Percentiles rank a stretch among this genome's conserved stretches.
Evolutionary conservation across 2,329 filamentous ascomycete genomes (phyloP).

Genomic region (Hypoxylon sp.): DNA sequence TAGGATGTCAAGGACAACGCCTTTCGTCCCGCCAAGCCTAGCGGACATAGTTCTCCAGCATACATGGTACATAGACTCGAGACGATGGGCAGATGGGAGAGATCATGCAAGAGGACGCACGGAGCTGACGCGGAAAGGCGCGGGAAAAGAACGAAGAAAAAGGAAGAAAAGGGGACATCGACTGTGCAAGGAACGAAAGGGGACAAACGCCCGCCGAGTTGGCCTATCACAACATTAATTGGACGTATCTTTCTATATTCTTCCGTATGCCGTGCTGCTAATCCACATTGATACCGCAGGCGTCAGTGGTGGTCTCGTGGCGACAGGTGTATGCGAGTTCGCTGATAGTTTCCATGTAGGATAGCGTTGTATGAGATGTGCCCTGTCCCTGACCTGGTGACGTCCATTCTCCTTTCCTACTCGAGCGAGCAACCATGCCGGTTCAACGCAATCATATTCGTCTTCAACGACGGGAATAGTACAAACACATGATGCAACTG

Average conservation of each 20-base stretch:
- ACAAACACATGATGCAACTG: not conserved
- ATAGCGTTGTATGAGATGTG: constrained; percentile 22
- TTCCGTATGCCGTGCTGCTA: constrained; percentile 21
- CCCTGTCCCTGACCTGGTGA: constrained; percentile 10
- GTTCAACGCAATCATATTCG: not conserved
- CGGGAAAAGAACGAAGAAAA: constrained; percentile 13
- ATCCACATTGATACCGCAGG: constrained; percentile 1
- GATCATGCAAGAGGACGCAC: constrained; percentile 6
- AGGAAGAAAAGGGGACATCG: not conserved
- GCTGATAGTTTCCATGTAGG: constrained; percentile 1
- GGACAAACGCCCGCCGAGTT: constrained; percentile 33
- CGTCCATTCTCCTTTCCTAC: constrained; percentile 5
- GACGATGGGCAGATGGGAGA: not conserved
- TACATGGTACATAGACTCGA: not conserved
- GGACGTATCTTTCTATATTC: constrained; percentile 21
- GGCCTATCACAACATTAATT: constrained; percentile 28
- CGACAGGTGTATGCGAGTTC: constrained; percentile 12
- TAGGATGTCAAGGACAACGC: constrained; percentile 18
- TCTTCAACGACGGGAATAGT: not conserved
- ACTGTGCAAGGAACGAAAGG: constrained; percentile 6
- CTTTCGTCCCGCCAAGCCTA: constrained; percentile 18
- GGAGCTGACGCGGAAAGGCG: constrained; percentile 21
- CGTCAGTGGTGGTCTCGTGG: not conserved
- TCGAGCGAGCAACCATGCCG: not conserved
- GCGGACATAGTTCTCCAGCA: constrained; percentile 8